Evolutionary conservation across 805 yeast species (phyloP).

Genomic region (Candida pseudofarinosa): DNA sequence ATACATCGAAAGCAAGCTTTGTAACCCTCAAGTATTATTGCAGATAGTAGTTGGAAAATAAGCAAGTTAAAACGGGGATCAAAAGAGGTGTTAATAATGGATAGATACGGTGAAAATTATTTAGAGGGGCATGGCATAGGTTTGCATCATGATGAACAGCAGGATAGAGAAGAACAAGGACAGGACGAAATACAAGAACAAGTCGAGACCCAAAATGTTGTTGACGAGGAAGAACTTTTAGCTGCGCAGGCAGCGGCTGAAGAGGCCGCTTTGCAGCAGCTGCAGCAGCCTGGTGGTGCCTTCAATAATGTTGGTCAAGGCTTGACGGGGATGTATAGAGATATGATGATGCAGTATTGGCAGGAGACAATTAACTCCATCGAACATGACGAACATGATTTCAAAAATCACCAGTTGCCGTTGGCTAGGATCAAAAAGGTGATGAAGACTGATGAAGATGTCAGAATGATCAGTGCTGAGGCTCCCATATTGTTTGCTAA

Average conservation of each 20-base stretch:
- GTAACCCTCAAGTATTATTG: background rate
- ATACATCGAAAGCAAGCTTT: no score
- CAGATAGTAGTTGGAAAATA: background rate
- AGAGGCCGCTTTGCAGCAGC: slow-evolving; percentile 44
- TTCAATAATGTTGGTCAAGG: slow-evolving; percentile 94
- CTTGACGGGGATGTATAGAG: slow-evolving; percentile 72
- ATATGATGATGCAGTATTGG: slow-evolving; percentile 95
- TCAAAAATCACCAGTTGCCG: slow-evolving; percentile 91
- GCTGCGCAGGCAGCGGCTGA: slow-evolving; percentile 47
- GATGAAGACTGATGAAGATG: slow-evolving; percentile 97
- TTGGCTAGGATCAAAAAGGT: slow-evolving; percentile 94
- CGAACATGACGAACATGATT: slow-evolving; percentile 84
- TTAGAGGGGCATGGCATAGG: slow-evolving; percentile 25
- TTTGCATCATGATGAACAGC: slow-evolving; percentile 15
- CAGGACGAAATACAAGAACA: slow-evolving; percentile 4
- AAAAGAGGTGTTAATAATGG: slow-evolving; percentile 11
- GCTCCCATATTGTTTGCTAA: slow-evolving; percentile 97
- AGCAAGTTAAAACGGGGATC: background rate
- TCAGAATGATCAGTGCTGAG: slow-evolving; percentile 95
- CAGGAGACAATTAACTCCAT: slow-evolving; percentile 90
- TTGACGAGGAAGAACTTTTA: slow-evolving; percentile 38
- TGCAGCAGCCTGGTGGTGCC: slow-evolving; percentile 55
- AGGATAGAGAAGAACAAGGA: slow-evolving; percentile 3
- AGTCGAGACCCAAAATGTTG: slow-evolving; percentile 21
- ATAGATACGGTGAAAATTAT: slow-evolving; percentile 25